Evolutionary conservation across 306 rosid species (phyloP).

Genomic region (Sphenostylis stenocarpa): DNA sequence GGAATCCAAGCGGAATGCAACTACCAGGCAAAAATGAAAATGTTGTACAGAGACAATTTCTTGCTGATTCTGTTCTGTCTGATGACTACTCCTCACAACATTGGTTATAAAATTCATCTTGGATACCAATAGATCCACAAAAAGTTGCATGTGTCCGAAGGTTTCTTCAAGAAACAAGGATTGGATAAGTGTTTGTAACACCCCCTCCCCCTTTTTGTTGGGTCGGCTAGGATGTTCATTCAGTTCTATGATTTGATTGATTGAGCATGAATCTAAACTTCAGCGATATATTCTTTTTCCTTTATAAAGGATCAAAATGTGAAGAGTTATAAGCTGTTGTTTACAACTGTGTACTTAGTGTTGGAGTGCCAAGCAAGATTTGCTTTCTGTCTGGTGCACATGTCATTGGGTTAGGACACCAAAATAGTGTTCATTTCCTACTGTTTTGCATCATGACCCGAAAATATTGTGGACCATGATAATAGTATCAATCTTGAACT

Average conservation of each 20-base stretch:
- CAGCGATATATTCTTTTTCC: neutral
- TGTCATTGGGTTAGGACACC: neutral
- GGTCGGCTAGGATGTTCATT: conserved; percentile 45
- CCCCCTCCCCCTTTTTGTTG: conserved; percentile 43
- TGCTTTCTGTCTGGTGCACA: conserved; percentile 23
- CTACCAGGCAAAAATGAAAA: conserved; percentile 53
- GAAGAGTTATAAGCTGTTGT: conserved; percentile 19
- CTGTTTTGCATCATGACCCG: neutral
- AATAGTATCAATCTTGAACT: neutral
- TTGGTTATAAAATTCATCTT: conserved; percentile 31
- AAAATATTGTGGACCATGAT: neutral
- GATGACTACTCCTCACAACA: conserved; percentile 26
- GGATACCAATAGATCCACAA: conserved; percentile 16
- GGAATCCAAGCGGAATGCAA: conserved; percentile 60
- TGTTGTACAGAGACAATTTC: conserved; percentile 38
- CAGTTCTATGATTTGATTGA: conserved; percentile 40
- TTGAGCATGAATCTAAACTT: conserved; percentile 36
- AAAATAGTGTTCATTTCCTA: conserved; percentile 1
- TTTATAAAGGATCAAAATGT: conserved; percentile 19
- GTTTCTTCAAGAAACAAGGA: conserved; percentile 28
- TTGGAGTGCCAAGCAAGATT: conserved; percentile 23
- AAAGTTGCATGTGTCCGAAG: conserved; percentile 36
- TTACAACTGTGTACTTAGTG: conserved; percentile 5
- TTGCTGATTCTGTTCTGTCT: conserved; percentile 36
- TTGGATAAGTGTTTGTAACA: conserved; percentile 43